Evolutionary conservation across 2,329 filamentous ascomycete genomes (phyloP).

Genomic region (Pyrenophora graminea): DNA sequence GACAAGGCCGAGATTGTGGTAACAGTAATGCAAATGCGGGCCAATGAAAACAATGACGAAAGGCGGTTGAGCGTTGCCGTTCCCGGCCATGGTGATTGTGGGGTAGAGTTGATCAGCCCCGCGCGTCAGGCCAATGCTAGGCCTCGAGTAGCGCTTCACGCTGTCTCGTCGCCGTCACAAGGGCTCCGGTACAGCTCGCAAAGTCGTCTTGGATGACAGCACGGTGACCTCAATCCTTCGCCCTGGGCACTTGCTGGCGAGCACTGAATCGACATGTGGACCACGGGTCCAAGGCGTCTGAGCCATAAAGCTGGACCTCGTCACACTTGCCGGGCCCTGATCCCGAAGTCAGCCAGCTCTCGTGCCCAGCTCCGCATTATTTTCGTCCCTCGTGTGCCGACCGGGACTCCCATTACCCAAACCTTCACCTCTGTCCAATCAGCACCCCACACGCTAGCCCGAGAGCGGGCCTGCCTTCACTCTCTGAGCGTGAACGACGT

Average conservation of each 20-base stretch:
- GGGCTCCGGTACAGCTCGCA: conserved; percentile 1
- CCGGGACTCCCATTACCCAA: conserved; percentile 23
- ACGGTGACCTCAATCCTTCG: conserved; percentile 11
- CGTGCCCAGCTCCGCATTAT: conserved; percentile 32
- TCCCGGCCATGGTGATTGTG: conserved; percentile 22
- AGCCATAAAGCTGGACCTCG: conserved; percentile 15
- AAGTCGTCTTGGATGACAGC: conserved; percentile 16
- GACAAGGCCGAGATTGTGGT: no score
- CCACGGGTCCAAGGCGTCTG: conserved; percentile 1
- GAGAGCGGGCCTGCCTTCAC: conserved; percentile 27
- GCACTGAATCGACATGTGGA: conserved; percentile 12
- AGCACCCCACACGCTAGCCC: conserved; percentile 20
- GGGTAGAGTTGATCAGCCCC: conserved; percentile 11
- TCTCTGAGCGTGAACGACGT: conserved; percentile 28
- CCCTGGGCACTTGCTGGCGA: not conserved
- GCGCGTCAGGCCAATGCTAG: conserved; percentile 17
- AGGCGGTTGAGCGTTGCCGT: conserved; percentile 22
- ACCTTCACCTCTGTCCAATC: conserved; percentile 30
- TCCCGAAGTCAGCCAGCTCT: conserved; percentile 28
- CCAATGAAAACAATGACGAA: conserved; percentile 26
- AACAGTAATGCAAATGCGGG: not conserved
- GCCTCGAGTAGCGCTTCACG: conserved; percentile 6
- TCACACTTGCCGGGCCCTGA: conserved; percentile 23
- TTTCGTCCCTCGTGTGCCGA: conserved; percentile 34
- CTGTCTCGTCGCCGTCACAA: conserved; percentile 16